Base-by-base conservation (phyloP, 352 stramenopile genomes). In the Globisporangium nunn region DNA sequence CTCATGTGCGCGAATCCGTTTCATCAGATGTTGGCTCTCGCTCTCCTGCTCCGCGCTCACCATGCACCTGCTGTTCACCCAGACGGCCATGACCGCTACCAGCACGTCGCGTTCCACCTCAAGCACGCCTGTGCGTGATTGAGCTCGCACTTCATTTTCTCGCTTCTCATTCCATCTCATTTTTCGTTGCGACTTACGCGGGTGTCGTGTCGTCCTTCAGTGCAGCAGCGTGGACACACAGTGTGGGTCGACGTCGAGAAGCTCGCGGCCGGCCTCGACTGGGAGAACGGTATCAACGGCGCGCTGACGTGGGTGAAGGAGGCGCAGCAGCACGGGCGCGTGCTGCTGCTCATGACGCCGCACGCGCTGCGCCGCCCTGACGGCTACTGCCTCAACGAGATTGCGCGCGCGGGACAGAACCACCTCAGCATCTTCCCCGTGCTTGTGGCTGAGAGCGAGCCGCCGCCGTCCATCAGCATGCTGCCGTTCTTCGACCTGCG, bases 381-480 rank as follows among this genome's bases (percentile, higher is more conserved):
- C 58, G 81, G 81, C 29, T 91, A 89, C 60, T 91, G 81, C 39
- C 73, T 91, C 54, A 91, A 91, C 59, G 81, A 91, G 64, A 81
- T 91, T 17, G 76, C 81, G 8, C 75, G 78, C 40, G 81, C 81
- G 11, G 74, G 75, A 23, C 70, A 75, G 17, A 67, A 85, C 37
- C 68, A 72, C 12, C 68, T 91, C 8, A 78, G 68, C 52, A 89
- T 89, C 57, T 91, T 91, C 46, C 81, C 78, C 3, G 78, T 86
- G 11, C 62, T 91, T 52, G 71, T 91, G 43, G 75, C 65, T 0
- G 78, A 89, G 33, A 89, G 78, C 50, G 71, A 78, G 23, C 81
- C 81, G 11, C 78, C 77, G 11, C 78, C 79, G n/a, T 70, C 73
- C 37, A 87, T 88, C 56, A 61, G 63, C 1, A 85, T 91, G 69